Evolutionary conservation across 176 grass and related monocot species (phyloP).

Genomic region (Lolium multiflorum): DNA sequence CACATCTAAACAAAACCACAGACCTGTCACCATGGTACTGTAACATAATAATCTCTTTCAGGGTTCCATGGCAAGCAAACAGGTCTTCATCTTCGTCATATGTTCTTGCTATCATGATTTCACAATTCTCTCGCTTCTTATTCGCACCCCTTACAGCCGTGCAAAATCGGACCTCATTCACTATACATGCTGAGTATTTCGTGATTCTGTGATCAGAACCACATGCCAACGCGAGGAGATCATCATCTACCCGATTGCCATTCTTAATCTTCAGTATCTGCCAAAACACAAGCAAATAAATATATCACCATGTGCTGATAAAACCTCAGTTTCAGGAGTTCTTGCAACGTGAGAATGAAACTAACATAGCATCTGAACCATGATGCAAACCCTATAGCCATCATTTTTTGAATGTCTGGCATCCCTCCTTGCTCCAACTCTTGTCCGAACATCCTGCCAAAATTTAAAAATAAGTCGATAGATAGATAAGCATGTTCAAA

Average conservation of each 20-base stretch:
- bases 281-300: no score
- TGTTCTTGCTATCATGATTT: not conserved
- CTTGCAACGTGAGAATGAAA: no score
- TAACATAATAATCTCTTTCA: not conserved
- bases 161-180: not conserved
- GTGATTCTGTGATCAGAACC: not conserved
- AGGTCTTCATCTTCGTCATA: not conserved
- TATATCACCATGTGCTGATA: no score
- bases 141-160: not conserved
- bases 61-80: not conserved
- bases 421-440: no score
- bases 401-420: no score
- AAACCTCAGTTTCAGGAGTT: no score
- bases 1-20: conserved; percentile 4
- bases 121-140: not conserved
- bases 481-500: no score
- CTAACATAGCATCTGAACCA: no score
- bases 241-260: not conserved
- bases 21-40: not conserved
- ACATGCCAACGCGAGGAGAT: not conserved
- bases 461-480: no score
- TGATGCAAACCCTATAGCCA: no score
- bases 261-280: no score
- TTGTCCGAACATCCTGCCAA: no score
- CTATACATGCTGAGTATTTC: conserved; percentile 20